These are phyloP conservation scores for Cyberlindnera maritima DNA, from an alignment of 805 yeast species.

Conservation along the genomic window DNA sequence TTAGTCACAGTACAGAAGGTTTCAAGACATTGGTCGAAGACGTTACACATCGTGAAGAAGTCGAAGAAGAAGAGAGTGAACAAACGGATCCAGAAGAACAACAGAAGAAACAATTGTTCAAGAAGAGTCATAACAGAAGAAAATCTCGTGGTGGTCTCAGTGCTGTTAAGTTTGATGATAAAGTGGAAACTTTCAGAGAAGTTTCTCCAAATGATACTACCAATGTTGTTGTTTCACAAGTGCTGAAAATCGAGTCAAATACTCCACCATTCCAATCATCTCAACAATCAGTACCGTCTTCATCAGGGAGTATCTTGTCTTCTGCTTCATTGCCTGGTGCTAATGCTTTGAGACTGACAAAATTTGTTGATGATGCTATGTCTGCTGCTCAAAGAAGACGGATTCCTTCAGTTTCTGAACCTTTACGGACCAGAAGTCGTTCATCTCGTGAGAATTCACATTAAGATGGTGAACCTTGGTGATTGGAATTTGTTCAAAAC, in stretches of 20 bases:
- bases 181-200: constrained; percentile 10
- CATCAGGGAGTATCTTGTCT: no score
- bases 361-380: constrained; percentile 1
- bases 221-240: not conserved
- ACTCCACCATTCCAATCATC: not conserved
- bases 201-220: constrained; percentile 11
- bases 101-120: constrained; percentile 8
- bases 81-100: constrained; percentile 6
- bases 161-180: constrained; percentile 25
- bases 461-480: constrained; percentile 1
- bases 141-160: constrained; percentile 28
- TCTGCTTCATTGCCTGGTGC: not conserved
- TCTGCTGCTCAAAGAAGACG: constrained; percentile 29
- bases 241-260: not conserved
- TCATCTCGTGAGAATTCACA: constrained; percentile 26
- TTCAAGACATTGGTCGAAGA: constrained; percentile 18
- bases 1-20: not conserved
- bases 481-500: no score
- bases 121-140: constrained; percentile 26
- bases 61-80: constrained; percentile 18
- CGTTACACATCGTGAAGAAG: constrained; percentile 20
- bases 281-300: not conserved
- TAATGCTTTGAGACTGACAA: not conserved
- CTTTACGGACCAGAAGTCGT: constrained; percentile 28
- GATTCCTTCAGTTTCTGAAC: constrained; percentile 26